These are phyloP conservation scores for Syncephalastrum contaminatum DNA, from an alignment of 371 early-diverging fungal species.

Conservation along the genomic window DNA sequence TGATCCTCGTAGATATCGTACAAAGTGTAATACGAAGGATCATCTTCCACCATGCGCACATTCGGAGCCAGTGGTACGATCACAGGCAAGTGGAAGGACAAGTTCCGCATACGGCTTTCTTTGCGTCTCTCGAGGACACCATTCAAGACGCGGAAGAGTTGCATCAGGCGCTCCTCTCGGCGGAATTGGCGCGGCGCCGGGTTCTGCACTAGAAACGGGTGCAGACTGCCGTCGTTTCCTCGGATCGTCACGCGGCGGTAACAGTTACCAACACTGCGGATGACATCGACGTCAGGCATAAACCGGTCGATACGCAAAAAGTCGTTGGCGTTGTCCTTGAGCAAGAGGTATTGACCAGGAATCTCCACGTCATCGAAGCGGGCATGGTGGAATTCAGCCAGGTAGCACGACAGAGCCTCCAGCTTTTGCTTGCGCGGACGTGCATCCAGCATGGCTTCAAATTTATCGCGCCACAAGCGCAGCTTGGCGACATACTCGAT, in stretches of 20 bases:
- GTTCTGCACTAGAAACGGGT: conserved; percentile 92
- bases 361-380: conserved; percentile 98
- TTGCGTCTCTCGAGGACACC: conserved; percentile 74
- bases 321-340: conserved; percentile 84
- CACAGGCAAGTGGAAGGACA: conserved; percentile 89
- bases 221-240: conserved; percentile 87
- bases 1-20: conserved; percentile 88
- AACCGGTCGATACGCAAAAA: conserved; percentile 95
- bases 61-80: conserved; percentile 92
- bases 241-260: conserved; percentile 82
- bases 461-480: conserved; percentile 85
- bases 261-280: conserved; percentile 77
- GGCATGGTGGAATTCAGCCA: conserved; percentile 97
- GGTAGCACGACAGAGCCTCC: conserved; percentile 84
- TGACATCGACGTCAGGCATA: conserved; percentile 81
- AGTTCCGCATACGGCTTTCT: conserved; percentile 76
- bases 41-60: conserved; percentile 91
- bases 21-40: conserved; percentile 81
- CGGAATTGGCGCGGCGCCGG: conserved; percentile 84
- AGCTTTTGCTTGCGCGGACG: conserved; percentile 81
- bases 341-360: conserved; percentile 94
- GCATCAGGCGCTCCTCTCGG: conserved; percentile 92
- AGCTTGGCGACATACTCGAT: conserved; percentile 80
- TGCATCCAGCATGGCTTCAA: conserved; percentile 81
- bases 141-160: conserved; percentile 90